Conservation (phyloP, 1,284 basidiomycete genomes). For the Boletus mariae region DNA sequence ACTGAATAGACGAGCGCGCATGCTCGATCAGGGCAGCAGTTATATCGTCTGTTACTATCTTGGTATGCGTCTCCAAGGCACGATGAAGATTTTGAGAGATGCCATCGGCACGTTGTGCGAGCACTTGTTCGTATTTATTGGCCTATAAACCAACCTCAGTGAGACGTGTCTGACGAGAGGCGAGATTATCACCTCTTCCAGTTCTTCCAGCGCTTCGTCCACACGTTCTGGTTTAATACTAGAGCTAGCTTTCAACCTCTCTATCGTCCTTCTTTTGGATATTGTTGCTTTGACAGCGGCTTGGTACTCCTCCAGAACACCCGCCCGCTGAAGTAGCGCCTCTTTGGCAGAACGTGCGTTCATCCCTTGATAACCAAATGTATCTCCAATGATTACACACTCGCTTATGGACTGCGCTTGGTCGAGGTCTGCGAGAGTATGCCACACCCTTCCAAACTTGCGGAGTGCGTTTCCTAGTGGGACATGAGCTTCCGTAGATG, state of each 20-base stretch:
- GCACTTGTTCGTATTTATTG: constrained; percentile 78
- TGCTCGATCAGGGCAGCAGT: constrained; percentile 86
- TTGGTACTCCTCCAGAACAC: constrained; percentile 89
- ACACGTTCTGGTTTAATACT: constrained; percentile 85
- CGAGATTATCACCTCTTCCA: constrained; percentile 72
- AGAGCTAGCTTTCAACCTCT: constrained; percentile 84
- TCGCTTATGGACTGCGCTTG: constrained; percentile 87
- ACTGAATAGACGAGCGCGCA: constrained; percentile 84
- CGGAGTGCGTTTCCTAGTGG: constrained; percentile 76
- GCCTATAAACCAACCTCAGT: constrained; percentile 49
- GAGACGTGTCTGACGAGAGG: background rate
- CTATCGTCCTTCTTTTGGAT: constrained; percentile 85
- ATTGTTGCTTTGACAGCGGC: constrained; percentile 88
- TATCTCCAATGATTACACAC: constrained; percentile 88
- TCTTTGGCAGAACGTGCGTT: constrained; percentile 95
- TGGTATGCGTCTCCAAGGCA: constrained; percentile 78
- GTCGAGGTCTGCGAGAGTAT: constrained; percentile 79
- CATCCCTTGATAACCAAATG: constrained; percentile 88
- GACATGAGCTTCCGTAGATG: constrained; percentile 82
- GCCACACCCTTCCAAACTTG: constrained; percentile 82
- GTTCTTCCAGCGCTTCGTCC: constrained; percentile 89
- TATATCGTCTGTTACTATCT: constrained; percentile 84
- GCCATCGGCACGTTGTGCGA: constrained; percentile 77
- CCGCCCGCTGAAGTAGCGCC: constrained; percentile 80
- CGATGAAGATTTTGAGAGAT: constrained; percentile 90